Evolutionary conservation across 192 early-diverging fungal genomes (phyloP), one percentile per base, ranked within the genome.

Genomic region (Jimgerdemannia lactiflua): DNA sequence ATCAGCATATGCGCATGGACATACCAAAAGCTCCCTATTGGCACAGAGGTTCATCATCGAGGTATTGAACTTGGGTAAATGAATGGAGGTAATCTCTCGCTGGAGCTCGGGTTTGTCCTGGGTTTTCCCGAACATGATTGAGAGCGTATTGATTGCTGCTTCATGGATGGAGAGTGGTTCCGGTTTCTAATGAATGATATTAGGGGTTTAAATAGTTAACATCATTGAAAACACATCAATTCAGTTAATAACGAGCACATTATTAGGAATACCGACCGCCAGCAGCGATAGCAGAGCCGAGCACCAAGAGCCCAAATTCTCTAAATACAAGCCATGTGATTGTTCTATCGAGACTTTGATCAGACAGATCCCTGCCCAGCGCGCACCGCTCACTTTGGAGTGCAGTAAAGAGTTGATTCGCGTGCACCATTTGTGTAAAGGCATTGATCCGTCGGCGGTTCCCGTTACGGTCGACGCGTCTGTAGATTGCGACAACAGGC

Each of bases 341-440:
- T 88, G 86, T 59, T 88, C 81, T 17, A 80, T 82, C 4, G 88
- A 85, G 43, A 83, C 72, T 10, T 78, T 77, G 6, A 90, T 79
- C 74, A 88, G 81, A 42, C 74, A 79, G 4, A 90, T 77, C 9
- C 79, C 87, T 17, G 85, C 86, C 79, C 81, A 90, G 10, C 86
- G 82, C 42, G 84, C 86, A 19, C 80, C 74, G 7, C 71, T 72
- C n/a, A 80, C 76, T 67, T 88, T 87, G 0, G 88, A 90, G 29
- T 88, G 82, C 9, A 88, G 73, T 63, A 90, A 70, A 1, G 87
- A 81, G 80, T 86, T 84, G 11, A 90, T 43, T 18, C 88, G 82
- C 71, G 82, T 80, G 18, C 77, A 75, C 88, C 88, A 90, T 71
- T 88, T 90, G 59, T 82, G 84, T 29, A 77, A 79, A 20, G 77